phyloP scores from a whole-genome alignment of 148 eudicot species.

The Nepenthes mirabilis region DNA sequence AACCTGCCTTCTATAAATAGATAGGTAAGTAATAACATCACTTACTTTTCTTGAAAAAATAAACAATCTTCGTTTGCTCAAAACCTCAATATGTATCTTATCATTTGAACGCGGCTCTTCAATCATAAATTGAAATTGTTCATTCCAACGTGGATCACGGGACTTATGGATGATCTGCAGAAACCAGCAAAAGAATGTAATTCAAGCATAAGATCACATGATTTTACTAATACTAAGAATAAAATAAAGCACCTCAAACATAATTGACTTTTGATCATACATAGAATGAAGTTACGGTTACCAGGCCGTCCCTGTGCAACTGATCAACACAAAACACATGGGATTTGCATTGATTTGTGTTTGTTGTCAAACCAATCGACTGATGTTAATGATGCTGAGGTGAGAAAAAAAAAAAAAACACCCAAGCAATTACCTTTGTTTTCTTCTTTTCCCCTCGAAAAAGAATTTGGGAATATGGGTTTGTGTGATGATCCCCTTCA shows the following conservation, averaged over 20 bases:
- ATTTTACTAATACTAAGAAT: too few relatives aligned
- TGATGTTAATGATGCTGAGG: too few relatives aligned
- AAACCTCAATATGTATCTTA: slow-evolving; percentile 50
- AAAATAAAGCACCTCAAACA: background rate
- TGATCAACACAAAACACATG: too few relatives aligned
- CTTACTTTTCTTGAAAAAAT: slow-evolving; percentile 59
- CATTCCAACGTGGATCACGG: slow-evolving; percentile 74
- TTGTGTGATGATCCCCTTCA: slow-evolving; percentile 60
- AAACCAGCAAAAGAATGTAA: background rate
- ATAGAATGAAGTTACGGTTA: too few relatives aligned
- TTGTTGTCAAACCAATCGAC: background rate
- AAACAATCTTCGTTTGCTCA: slow-evolving; percentile 48
- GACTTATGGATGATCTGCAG: slow-evolving; percentile 48
- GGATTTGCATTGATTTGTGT: too few relatives aligned
- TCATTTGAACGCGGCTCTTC: slow-evolving; percentile 74
- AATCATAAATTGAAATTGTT: slow-evolving; percentile 61
- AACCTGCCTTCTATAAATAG: too few relatives aligned
- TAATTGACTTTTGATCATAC: background rate
- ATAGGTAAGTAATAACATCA: background rate
- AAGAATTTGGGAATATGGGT: slow-evolving; percentile 52
- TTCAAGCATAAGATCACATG: background rate
- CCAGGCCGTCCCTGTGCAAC: too few relatives aligned
- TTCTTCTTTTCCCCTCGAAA: slow-evolving; percentile 65
- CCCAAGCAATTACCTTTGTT: slow-evolving; percentile 45
- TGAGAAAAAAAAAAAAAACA: background rate